Evolutionary conservation across 2,329 filamentous ascomycete species (phyloP).

Genomic region (Aureobasidium sp.): DNA sequence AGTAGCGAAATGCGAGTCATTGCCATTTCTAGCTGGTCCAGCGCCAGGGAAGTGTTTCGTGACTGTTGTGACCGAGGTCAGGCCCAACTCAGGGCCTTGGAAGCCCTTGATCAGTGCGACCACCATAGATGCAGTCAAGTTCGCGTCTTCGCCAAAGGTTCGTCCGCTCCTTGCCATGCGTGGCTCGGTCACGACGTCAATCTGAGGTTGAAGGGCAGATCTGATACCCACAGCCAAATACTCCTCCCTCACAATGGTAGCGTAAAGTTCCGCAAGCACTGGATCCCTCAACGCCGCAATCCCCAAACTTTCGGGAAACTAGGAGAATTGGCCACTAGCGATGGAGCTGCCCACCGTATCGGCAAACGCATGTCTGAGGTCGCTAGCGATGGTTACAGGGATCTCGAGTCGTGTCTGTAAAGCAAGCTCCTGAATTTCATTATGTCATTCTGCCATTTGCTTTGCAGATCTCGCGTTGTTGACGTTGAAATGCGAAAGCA

Average conservation of each 20-base stretch:
- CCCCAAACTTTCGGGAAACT: slow-evolving; percentile 56
- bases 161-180: slow-evolving; percentile 67
- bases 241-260: slow-evolving; percentile 54
- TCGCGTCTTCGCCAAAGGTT: slow-evolving; percentile 61
- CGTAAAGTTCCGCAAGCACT: slow-evolving; percentile 59
- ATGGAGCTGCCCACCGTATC: slow-evolving; percentile 65
- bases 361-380: slow-evolving; percentile 54
- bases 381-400: slow-evolving; percentile 17
- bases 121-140: slow-evolving; percentile 57
- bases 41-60: slow-evolving; percentile 5
- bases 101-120: slow-evolving; percentile 4
- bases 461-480: slow-evolving; percentile 58
- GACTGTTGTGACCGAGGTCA: neutral
- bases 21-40: neutral
- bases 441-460: slow-evolving; percentile 44
- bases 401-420: neutral
- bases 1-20: slow-evolving; percentile 2
- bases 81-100: neutral
- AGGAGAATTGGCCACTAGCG: slow-evolving; percentile 69
- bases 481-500: slow-evolving; percentile 51
- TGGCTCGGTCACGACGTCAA: slow-evolving; percentile 61
- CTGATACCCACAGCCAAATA: slow-evolving; percentile 61
- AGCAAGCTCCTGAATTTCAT: neutral
- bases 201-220: slow-evolving; percentile 62
- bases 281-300: slow-evolving; percentile 62